Evolutionary conservation across 192 early-diverging fungal species (phyloP).

Genomic region (Pecoramyces ruminantium): DNA sequence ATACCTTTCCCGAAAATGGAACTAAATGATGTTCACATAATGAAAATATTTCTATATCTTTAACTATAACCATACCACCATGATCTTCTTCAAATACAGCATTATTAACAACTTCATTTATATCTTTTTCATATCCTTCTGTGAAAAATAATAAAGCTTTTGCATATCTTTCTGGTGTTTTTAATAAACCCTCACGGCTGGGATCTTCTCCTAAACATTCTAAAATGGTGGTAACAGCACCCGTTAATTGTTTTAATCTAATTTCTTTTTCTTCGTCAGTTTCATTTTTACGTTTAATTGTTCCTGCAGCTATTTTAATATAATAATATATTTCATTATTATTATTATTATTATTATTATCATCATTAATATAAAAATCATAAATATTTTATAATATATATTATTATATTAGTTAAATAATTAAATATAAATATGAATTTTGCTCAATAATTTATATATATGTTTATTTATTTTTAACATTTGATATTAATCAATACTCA

Average conservation of each 20-base stretch:
- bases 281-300: constrained; percentile 61
- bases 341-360: too few species aligned
- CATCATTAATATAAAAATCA: too few species aligned
- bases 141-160: constrained; percentile 96
- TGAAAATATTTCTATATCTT: constrained; percentile 87
- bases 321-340: too few species aligned
- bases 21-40: constrained; percentile 99
- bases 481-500: too few species aligned
- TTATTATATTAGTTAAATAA: too few species aligned
- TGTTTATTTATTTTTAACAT: too few species aligned
- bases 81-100: constrained; percentile 98
- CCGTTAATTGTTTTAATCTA: constrained; percentile 62
- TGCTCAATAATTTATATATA: too few species aligned
- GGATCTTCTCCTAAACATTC: constrained; percentile 91
- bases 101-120: constrained; percentile 65
- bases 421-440: too few species aligned
- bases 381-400: too few species aligned
- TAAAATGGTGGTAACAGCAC: constrained; percentile 70
- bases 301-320: constrained; percentile 20
- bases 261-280: constrained; percentile 46
- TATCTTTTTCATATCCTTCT: constrained; percentile 79
- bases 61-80: constrained; percentile 99
- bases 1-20: constrained; percentile 88
- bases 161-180: constrained; percentile 92
- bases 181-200: constrained; percentile 78